These are phyloP conservation scores for Crithidia acanthocephali DNA, from an alignment of 208 protist species.

Conservation along the genomic window DNA sequence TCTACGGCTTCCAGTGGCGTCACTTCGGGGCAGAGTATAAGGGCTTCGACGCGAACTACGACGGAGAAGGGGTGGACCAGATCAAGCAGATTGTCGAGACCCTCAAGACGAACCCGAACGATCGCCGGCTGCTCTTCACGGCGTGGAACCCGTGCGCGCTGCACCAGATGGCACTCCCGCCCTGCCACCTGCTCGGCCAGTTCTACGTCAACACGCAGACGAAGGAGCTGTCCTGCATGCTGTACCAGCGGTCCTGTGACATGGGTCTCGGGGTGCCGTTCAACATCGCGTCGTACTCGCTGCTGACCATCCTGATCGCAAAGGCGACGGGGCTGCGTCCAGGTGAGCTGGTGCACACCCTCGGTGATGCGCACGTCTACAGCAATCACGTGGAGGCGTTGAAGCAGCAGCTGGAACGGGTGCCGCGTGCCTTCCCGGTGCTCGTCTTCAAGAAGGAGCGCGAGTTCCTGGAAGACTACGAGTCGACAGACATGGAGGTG, in stretches of 20 bases:
- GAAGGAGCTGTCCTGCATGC: constrained; percentile 95
- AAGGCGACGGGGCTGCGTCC: constrained; percentile 94
- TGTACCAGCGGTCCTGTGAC: constrained; percentile 95
- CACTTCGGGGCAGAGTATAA: constrained; percentile 98
- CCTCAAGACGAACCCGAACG: constrained; percentile 94
- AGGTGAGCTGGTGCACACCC: constrained; percentile 97
- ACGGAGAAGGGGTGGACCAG: constrained; percentile 97
- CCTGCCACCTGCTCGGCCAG: constrained; percentile 98
- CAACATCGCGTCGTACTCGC: constrained; percentile 98
- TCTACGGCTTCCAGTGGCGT: constrained; percentile 99
- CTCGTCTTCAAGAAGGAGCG: constrained; percentile 71
- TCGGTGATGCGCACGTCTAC: constrained; percentile 99
- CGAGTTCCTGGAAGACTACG: constrained; percentile 94
- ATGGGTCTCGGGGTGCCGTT: constrained; percentile 99
- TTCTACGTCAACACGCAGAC: constrained; percentile 95
- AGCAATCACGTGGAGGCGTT: constrained; percentile 98
- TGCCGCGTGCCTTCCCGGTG: constrained; percentile 94
- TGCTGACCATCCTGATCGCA: constrained; percentile 95
- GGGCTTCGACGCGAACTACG: constrained; percentile 86
- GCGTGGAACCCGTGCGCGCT: constrained; percentile 98
- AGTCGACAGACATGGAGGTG: constrained; percentile 93
- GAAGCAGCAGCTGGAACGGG: constrained; percentile 90
- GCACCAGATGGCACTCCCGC: constrained; percentile 97
- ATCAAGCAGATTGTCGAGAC: constrained; percentile 92
- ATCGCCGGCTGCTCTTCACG: constrained; percentile 96